Conservation (phyloP, 306 rosid genomes). For the Begonia fuchsioides region DNA sequence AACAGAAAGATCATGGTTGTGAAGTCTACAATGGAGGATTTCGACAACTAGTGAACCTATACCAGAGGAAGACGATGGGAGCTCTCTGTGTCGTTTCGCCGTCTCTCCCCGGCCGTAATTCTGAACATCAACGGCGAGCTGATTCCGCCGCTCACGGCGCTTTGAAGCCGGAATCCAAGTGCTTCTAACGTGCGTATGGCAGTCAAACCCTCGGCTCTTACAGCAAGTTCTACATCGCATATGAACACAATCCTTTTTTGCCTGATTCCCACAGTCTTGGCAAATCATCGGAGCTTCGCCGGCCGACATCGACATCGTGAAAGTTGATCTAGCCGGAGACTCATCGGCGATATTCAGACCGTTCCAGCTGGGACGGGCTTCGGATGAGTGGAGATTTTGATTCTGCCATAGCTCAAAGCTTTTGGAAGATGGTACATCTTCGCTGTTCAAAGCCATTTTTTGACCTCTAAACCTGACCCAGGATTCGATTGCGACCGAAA, state of each 20-base stretch:
- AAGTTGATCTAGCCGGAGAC: conserved; percentile 45
- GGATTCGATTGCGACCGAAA: conserved; percentile 27
- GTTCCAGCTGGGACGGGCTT: conserved; percentile 38
- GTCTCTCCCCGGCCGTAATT: conserved; percentile 18
- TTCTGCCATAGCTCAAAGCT: conserved; percentile 78
- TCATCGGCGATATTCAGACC: conserved; percentile 35
- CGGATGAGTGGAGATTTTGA: conserved; percentile 54
- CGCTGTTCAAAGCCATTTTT: conserved; percentile 51
- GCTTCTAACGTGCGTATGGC: conserved; percentile 74
- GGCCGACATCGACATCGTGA: conserved; percentile 22
- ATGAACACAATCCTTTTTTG: conserved; percentile 82
- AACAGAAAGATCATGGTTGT: not conserved
- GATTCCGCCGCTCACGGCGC: conserved; percentile 66
- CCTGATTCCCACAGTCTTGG: conserved; percentile 96
- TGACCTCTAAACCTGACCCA: conserved; percentile 19
- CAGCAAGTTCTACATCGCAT: conserved; percentile 87
- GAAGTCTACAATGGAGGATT: no score
- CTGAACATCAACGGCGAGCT: conserved; percentile 10
- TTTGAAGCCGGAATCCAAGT: conserved; percentile 90
- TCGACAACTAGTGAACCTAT: conserved; percentile 1
- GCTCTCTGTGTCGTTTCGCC: conserved; percentile 45
- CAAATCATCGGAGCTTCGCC: conserved; percentile 40
- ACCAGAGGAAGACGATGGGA: conserved; percentile 26
- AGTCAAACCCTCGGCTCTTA: conserved; percentile 79
- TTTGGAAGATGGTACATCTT: conserved; percentile 33